Percentiles rank a stretch among this genome's conserved stretches.
phyloP scores from a whole-genome alignment of 2,329 filamentous ascomycete genomes.

The Neoscytalidium dimidiatum region DNA sequence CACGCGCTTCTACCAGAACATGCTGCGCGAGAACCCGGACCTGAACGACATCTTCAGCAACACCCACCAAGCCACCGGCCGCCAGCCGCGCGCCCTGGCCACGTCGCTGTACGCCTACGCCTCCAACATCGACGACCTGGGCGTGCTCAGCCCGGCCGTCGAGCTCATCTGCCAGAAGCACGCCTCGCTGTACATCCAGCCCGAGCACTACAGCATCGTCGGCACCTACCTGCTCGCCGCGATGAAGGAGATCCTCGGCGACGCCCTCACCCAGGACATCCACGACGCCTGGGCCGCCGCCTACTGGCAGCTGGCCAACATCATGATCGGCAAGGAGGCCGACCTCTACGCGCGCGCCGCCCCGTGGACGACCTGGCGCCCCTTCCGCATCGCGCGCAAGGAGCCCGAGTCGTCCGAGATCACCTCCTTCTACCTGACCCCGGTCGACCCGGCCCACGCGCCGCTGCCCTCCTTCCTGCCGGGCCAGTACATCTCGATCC shows the following conservation, averaged over 20 bases:
- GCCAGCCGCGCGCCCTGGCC: conserved; percentile 71
- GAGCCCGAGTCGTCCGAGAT: conserved; percentile 68
- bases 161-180: conserved; percentile 79
- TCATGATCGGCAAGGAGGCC: conserved; percentile 68
- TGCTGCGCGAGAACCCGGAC: conserved; percentile 65
- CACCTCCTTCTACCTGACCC: conserved; percentile 69
- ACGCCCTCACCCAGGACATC: conserved; percentile 65
- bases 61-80: conserved; percentile 67
- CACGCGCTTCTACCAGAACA: conserved; percentile 69
- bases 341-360: conserved; percentile 63
- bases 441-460: conserved; percentile 61
- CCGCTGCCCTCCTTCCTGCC: conserved; percentile 66
- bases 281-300: conserved; percentile 69
- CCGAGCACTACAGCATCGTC: conserved; percentile 71
- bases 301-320: conserved; percentile 71
- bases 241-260: conserved; percentile 66
- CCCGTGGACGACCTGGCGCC: conserved; percentile 68
- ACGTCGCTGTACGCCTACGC: conserved; percentile 71
- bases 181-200: conserved; percentile 66
- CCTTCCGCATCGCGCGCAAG: conserved; percentile 67
- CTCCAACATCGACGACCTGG: conserved; percentile 69
- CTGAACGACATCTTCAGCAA: conserved; percentile 73
- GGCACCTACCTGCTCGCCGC: conserved; percentile 68
- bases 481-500: conserved; percentile 72
- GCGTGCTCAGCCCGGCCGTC: conserved; percentile 56